Conservation (phyloP, 306 rosid species). For the Vicia sativa region DNA sequence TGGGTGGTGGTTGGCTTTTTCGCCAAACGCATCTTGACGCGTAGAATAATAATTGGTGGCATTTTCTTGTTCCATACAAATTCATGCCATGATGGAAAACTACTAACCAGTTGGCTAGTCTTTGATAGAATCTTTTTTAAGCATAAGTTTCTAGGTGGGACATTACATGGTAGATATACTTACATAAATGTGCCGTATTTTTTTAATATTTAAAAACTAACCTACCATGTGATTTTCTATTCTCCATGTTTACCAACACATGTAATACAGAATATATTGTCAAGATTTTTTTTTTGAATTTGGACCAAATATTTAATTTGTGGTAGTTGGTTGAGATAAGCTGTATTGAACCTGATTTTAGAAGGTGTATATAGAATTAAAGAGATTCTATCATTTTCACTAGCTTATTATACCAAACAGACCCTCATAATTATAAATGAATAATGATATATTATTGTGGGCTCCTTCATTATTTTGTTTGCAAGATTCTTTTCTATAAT, state of each 20-base stretch:
- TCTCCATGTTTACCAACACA: conserved; percentile 35
- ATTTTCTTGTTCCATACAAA: conserved; percentile 38
- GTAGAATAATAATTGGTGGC: conserved; percentile 39
- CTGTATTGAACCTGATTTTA: conserved; percentile 30
- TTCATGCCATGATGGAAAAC: conserved; percentile 43
- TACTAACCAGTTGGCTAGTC: conserved; percentile 43
- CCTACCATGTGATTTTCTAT: conserved; percentile 54
- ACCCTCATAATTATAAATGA: conserved; percentile 49
- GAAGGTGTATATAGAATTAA: conserved; percentile 29
- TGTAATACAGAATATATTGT: conserved; percentile 30
- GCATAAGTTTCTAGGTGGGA: conserved; percentile 42
- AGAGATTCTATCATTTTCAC: conserved; percentile 61
- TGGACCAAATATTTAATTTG: conserved; percentile 36
- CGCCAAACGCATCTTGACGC: conserved; percentile 39
- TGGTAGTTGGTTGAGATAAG: conserved; percentile 39
- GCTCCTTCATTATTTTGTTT: conserved; percentile 66
- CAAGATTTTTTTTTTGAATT: conserved; percentile 37
- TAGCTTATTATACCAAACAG: conserved; percentile 50
- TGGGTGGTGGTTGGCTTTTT: conserved; percentile 48
- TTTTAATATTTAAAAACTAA: conserved; percentile 14
- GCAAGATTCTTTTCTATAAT: conserved; percentile 81
- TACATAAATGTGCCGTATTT: conserved; percentile 1
- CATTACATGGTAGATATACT: conserved; percentile 34
- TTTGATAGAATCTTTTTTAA: conserved; percentile 52
- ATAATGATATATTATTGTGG: conserved; percentile 46